These are phyloP conservation scores for Colletotrichum musae DNA, from an alignment of 2,329 filamentous ascomycete species.

Conservation along the genomic window DNA sequence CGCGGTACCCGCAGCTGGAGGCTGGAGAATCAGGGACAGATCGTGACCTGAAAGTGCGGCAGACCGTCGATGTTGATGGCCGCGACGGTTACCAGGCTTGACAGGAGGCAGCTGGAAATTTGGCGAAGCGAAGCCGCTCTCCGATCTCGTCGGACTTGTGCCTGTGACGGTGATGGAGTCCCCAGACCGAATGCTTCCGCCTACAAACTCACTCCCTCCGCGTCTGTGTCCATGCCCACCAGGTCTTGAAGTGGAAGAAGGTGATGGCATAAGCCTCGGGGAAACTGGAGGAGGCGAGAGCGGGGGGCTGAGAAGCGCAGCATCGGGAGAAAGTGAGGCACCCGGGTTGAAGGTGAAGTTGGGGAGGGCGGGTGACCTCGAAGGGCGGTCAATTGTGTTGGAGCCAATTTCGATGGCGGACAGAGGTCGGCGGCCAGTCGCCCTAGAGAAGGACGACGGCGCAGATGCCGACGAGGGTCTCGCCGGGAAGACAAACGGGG, in stretches of 20 bases:
- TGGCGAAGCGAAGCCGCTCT: constrained; percentile 71
- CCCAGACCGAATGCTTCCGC: constrained; percentile 75
- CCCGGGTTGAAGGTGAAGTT: constrained; percentile 72
- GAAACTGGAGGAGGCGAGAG: constrained; percentile 64
- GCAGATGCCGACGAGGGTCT: constrained; percentile 62
- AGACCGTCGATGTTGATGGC: constrained; percentile 87
- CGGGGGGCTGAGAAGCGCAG: constrained; percentile 66
- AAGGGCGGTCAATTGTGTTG: constrained; percentile 46
- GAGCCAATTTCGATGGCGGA: constrained; percentile 64
- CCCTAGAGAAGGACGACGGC: constrained; percentile 63
- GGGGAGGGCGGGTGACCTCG: constrained; percentile 61
- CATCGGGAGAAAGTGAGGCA: constrained; percentile 52
- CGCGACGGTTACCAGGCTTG: constrained; percentile 68
- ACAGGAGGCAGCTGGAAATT: constrained; percentile 66
- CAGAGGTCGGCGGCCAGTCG: constrained; percentile 65
- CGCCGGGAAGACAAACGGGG: constrained; percentile 75
- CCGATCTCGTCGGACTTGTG: constrained; percentile 77
- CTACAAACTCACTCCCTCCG: constrained; percentile 89
- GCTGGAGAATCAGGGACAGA: constrained; percentile 77
- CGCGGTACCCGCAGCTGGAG: constrained; percentile 65
- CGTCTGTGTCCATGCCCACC: constrained; percentile 80
- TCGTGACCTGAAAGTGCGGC: constrained; percentile 88
- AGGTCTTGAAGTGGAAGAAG: constrained; percentile 65
- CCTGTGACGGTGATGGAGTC: constrained; percentile 74
- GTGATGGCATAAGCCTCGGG: constrained; percentile 65